These are phyloP conservation scores for Jaltomata sinuosa DNA, from an alignment of 257 asterid genomes.

Conservation along the genomic window DNA sequence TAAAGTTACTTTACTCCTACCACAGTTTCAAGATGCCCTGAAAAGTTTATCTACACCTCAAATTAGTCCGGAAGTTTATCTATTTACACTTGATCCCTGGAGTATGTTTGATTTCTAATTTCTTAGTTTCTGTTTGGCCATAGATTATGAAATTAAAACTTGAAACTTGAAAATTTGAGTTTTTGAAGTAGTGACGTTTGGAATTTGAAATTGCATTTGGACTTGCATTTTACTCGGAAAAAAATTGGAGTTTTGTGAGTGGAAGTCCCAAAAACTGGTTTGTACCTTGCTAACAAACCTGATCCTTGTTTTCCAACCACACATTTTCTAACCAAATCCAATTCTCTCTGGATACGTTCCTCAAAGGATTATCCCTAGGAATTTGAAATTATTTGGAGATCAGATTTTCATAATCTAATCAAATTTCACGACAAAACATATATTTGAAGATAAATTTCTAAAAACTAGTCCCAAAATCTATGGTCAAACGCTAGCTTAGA, in stretches of 20 bases:
- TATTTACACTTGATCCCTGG: not conserved
- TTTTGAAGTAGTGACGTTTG: not conserved
- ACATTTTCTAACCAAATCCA: no score
- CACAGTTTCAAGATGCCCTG: not conserved
- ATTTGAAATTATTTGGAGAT: not conserved
- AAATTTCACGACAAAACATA: not conserved
- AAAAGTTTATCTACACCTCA: not conserved
- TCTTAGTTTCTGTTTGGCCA: not conserved
- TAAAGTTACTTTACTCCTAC: not conserved
- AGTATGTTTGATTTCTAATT: not conserved
- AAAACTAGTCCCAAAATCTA: not conserved
- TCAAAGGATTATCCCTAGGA: no score
- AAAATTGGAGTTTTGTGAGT: not conserved
- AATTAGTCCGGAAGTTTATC: not conserved
- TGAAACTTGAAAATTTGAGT: not conserved
- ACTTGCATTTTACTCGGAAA: not conserved
- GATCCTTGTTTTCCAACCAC: no score
- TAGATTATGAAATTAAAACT: not conserved
- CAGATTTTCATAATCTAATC: not conserved
- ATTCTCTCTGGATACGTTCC: no score
- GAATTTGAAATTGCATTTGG: not conserved
- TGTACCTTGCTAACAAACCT: no score
- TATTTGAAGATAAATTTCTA: not conserved
- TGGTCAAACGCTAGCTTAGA: not conserved
- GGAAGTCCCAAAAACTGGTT: not conserved